Conservation (phyloP, 1,284 basidiomycete genomes). For the Schizopora paradoxa region DNA sequence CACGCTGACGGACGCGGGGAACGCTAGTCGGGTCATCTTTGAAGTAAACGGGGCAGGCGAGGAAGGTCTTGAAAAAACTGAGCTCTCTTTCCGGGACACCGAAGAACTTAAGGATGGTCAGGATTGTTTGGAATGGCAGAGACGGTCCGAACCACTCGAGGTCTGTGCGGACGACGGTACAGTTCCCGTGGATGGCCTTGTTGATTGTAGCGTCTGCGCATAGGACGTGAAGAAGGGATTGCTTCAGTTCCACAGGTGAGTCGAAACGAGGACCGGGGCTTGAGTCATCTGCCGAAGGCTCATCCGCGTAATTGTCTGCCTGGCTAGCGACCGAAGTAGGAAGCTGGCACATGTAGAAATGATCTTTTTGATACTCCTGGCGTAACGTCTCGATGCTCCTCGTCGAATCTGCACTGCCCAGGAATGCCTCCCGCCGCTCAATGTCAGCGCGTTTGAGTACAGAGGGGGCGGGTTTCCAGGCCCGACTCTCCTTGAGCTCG, state of each 20-base stretch:
- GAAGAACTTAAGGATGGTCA: conserved; percentile 35
- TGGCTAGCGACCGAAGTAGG: background rate
- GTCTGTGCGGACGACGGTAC: conserved; percentile 35
- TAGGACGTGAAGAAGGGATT: conserved; percentile 32
- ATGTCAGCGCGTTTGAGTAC: background rate
- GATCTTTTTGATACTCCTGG: conserved; percentile 2
- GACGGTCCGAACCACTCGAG: conserved; percentile 44
- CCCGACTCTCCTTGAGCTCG: conserved; percentile 29
- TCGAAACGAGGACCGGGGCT: conserved; percentile 11
- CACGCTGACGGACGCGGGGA: conserved; percentile 5
- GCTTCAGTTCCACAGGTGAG: conserved; percentile 15
- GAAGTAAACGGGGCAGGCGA: conserved; percentile 23
- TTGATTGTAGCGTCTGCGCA: conserved; percentile 35
- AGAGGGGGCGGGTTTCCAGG: conserved; percentile 26
- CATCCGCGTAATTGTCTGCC: conserved; percentile 5
- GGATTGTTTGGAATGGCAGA: conserved; percentile 35
- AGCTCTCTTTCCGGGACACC: conserved; percentile 35
- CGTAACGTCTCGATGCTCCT: background rate
- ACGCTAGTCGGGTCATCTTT: background rate
- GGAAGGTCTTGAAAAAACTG: conserved; percentile 33
- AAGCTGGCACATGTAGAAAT: conserved; percentile 18
- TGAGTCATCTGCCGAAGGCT: background rate
- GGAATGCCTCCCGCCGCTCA: background rate
- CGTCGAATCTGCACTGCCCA: conserved; percentile 27
- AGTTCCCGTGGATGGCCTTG: conserved; percentile 29